Conservation (phyloP, 306 rosid species). For the Rubus parviflorus region DNA sequence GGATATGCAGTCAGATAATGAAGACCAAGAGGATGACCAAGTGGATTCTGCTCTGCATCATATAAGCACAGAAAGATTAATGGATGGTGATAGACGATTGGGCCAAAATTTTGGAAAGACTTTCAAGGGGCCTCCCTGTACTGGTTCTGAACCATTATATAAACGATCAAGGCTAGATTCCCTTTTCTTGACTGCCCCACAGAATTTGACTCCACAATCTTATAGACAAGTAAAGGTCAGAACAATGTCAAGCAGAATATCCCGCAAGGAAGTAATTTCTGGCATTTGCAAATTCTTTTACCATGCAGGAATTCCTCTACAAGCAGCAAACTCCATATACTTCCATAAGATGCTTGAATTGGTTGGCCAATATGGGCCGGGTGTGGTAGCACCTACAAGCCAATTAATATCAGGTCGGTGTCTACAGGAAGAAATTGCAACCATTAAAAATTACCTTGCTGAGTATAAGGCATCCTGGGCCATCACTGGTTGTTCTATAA, state of each 20-base stretch:
- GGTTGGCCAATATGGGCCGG: constrained; percentile 80
- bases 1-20: constrained; percentile 67
- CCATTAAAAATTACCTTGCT: constrained; percentile 59
- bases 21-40: constrained; percentile 73
- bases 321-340: constrained; percentile 79
- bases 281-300: constrained; percentile 91
- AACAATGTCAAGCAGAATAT: constrained; percentile 54
- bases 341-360: constrained; percentile 88
- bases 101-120: constrained; percentile 56
- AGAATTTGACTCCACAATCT: constrained; percentile 59
- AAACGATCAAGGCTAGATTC: constrained; percentile 90
- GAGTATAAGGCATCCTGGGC: constrained; percentile 90
- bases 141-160: constrained; percentile 67
- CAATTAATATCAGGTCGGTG: constrained; percentile 66
- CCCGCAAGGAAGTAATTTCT: constrained; percentile 74
- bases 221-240: constrained; percentile 60
- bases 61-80: constrained; percentile 55
- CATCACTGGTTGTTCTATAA: constrained; percentile 79
- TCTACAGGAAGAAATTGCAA: constrained; percentile 74
- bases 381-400: constrained; percentile 68
- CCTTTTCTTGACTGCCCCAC: constrained; percentile 65
- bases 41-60: constrained; percentile 57
- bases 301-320: constrained; percentile 86
- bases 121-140: constrained; percentile 53
- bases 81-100: constrained; percentile 60